Evolutionary conservation across 78 protist species (phyloP).

Genomic region (Blattamonas nauphoetae): DNA sequence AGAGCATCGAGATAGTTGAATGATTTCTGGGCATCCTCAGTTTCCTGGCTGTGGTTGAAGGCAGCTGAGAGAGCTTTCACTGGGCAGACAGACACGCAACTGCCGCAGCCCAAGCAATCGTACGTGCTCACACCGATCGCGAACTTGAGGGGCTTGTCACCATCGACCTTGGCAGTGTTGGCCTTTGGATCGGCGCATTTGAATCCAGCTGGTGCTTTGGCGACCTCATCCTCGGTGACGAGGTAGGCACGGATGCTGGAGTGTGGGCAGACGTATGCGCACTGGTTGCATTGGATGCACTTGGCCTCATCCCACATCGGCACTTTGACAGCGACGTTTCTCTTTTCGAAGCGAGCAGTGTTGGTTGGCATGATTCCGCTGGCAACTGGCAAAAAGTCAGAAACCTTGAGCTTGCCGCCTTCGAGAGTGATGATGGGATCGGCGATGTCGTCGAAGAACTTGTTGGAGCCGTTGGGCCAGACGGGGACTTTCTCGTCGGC

Average conservation of each 20-base stretch:
- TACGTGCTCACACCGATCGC: constrained; percentile 32
- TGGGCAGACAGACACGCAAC: constrained; percentile 56
- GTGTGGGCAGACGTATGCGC: constrained; percentile 55
- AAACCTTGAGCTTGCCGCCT: constrained; percentile 43
- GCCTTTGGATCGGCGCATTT: background rate
- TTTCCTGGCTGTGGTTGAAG: background rate
- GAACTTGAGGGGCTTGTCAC: background rate
- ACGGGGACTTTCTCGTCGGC: constrained; percentile 1
- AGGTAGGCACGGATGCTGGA: constrained; percentile 49
- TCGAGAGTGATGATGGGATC: background rate
- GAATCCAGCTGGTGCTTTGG: background rate
- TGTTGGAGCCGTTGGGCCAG: background rate
- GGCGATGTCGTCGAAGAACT: constrained; percentile 11
- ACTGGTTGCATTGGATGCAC: constrained; percentile 53
- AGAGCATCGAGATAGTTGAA: constrained; percentile 24
- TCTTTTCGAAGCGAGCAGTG: constrained; percentile 42
- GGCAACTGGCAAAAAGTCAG: background rate
- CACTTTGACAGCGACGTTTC: constrained; percentile 31
- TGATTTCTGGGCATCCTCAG: constrained; percentile 30
- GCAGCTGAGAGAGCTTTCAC: constrained; percentile 38
- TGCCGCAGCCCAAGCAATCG: constrained; percentile 57
- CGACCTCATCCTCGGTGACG: background rate
- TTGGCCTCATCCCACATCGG: constrained; percentile 34
- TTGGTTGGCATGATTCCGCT: constrained; percentile 36
- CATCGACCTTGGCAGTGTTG: background rate